Conservation (phyloP, 345 rosid genomes). For the Dimocarpus longan region DNA sequence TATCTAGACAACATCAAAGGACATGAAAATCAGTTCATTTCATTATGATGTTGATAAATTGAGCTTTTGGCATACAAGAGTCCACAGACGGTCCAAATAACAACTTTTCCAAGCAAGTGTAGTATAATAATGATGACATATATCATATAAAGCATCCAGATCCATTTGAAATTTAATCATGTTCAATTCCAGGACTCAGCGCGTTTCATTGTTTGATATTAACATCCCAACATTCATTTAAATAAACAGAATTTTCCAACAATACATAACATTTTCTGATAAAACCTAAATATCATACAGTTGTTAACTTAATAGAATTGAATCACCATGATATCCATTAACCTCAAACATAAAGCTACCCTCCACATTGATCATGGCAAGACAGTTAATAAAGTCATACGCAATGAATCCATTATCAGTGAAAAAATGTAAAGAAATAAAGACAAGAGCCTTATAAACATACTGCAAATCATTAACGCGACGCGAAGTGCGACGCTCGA, state of each 20-base stretch:
- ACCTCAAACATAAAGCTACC: background rate
- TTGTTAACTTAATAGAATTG: background rate
- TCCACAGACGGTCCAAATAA: constrained; percentile 13
- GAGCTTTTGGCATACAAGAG: constrained; percentile 8
- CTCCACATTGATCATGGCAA: background rate
- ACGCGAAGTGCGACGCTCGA: constrained; percentile 93
- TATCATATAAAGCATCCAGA: background rate
- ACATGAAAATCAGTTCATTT: constrained; percentile 24
- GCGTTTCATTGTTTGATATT: too few species aligned
- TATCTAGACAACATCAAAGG: constrained; percentile 57
- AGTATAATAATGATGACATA: background rate
- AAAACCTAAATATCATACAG: background rate
- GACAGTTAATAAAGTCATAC: too few species aligned
- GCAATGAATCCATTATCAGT: too few species aligned
- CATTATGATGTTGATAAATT: background rate
- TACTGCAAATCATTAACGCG: constrained; percentile 93
- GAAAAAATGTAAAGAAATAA: too few species aligned
- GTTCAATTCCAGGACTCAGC: too few species aligned
- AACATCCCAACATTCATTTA: background rate
- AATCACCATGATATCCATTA: background rate
- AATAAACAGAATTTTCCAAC: background rate
- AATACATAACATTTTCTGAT: background rate
- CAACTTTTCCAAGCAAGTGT: background rate
- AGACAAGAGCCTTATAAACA: constrained; percentile 29
- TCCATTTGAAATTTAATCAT: background rate